phyloP scores from a whole-genome alignment of 2,329 filamentous ascomycete genomes.

The Microascus cirrosus region DNA sequence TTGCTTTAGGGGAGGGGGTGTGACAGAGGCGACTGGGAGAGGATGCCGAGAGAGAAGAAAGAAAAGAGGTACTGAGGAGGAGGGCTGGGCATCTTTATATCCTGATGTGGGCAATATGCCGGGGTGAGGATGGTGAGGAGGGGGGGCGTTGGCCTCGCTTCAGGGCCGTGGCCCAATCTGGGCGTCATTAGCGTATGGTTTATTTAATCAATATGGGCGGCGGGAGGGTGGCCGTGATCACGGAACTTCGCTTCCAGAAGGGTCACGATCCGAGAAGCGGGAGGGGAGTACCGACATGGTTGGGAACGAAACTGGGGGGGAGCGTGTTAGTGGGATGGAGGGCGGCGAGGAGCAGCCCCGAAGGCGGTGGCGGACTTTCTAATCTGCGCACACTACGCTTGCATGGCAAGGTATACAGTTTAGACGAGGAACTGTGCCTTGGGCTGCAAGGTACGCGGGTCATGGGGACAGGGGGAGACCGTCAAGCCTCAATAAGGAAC shows the following conservation, averaged over 20 bases:
- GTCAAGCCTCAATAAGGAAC: slow-evolving; percentile 18
- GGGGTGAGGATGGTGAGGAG: background rate
- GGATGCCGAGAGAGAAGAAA: background rate
- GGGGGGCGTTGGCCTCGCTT: background rate
- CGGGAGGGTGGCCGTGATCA: background rate
- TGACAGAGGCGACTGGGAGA: background rate
- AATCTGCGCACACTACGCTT: background rate
- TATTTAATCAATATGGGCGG: slow-evolving; percentile 1
- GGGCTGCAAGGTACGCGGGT: background rate
- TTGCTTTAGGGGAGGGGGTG: background rate
- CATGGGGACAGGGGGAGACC: background rate
- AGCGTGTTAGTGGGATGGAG: background rate
- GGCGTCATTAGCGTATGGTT: background rate
- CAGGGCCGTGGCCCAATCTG: background rate
- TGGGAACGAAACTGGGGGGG: background rate
- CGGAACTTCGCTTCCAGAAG: background rate
- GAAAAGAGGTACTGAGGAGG: background rate
- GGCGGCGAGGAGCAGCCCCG: background rate
- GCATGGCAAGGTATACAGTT: background rate
- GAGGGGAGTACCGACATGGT: background rate
- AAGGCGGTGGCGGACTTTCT: background rate
- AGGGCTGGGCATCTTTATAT: slow-evolving; percentile 2
- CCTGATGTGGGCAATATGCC: background rate
- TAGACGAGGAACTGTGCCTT: background rate
- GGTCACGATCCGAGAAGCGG: background rate